These are phyloP conservation scores for Saturnispora diversa DNA, from an alignment of 805 yeast species.

Conservation along the genomic window DNA sequence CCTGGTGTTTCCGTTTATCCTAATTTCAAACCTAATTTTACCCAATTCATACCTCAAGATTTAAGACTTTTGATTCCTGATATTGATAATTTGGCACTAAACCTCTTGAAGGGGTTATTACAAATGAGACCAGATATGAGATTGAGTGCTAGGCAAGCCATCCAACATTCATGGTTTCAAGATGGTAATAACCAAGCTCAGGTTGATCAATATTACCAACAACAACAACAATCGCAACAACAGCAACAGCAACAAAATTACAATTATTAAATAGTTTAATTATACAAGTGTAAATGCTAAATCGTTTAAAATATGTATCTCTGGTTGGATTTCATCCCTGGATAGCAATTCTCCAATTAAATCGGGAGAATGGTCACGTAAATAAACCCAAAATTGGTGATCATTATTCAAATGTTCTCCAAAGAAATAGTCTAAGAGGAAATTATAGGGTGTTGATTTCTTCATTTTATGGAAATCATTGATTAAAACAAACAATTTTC, in stretches of 20 bases:
- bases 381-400: conserved; percentile 8
- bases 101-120: conserved; percentile 49
- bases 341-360: conserved; percentile 1
- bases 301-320: conserved; percentile 1
- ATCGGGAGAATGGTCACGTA: conserved; percentile 4
- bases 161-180: conserved; percentile 74
- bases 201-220: conserved; percentile 6
- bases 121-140: conserved; percentile 58
- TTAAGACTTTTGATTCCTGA: conserved; percentile 59
- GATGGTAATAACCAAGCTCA: conserved; percentile 41
- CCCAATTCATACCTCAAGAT: conserved; percentile 83
- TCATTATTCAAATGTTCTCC: conserved; percentile 8
- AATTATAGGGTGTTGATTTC: neutral
- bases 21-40: conserved; percentile 78
- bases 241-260: conserved; percentile 13
- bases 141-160: conserved; percentile 52
- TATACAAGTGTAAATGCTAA: neutral
- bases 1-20: conserved; percentile 91
- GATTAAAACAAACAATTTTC: conserved; percentile 3
- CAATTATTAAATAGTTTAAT: conserved; percentile 3
- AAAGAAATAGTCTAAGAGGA: conserved; percentile 2
- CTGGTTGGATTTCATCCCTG: conserved; percentile 3
- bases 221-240: conserved; percentile 10
- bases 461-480: neutral
- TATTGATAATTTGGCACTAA: conserved; percentile 61